Percentiles rank a stretch among this genome's conserved stretches.
Conservation (phyloP, 116 monocot genomes). For the Zostera marina region DNA sequence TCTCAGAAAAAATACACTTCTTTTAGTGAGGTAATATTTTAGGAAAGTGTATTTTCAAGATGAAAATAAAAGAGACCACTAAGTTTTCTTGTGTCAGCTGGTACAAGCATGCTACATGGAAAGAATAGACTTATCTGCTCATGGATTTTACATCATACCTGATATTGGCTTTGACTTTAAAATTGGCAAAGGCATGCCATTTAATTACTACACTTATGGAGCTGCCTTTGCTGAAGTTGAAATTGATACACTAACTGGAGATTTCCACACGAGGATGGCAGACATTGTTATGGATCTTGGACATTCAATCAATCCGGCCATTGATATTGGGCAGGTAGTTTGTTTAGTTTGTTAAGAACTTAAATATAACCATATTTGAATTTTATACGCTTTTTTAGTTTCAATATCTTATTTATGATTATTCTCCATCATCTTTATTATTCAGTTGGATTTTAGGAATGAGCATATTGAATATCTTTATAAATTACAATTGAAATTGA, state of each 20-base stretch:
- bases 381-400: neutral
- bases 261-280: slow-evolving; percentile 60
- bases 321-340: slow-evolving; percentile 92
- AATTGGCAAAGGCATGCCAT: slow-evolving; percentile 54
- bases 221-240: slow-evolving; percentile 93
- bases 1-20: slow-evolving; percentile 20
- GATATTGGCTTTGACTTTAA: slow-evolving; percentile 74
- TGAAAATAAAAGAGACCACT: no score
- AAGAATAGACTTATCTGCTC: slow-evolving; percentile 86
- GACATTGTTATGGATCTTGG: slow-evolving; percentile 96
- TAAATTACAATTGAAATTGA: no score
- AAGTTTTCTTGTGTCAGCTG: slow-evolving; percentile 24
- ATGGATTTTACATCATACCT: slow-evolving; percentile 85
- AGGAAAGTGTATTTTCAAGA: neutral
- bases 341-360: slow-evolving; percentile 10
- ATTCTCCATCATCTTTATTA: no score
- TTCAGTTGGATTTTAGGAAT: no score
- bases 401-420: no score
- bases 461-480: no score
- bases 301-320: slow-evolving; percentile 81
- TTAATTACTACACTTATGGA: slow-evolving; percentile 81
- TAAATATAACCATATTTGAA: neutral
- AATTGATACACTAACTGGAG: slow-evolving; percentile 86
- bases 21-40: slow-evolving; percentile 50
- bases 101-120: slow-evolving; percentile 56